These are phyloP conservation scores for Rhizophagus sp. DNA, from an alignment of 192 early-diverging fungal genomes.

Conservation along the genomic window DNA sequence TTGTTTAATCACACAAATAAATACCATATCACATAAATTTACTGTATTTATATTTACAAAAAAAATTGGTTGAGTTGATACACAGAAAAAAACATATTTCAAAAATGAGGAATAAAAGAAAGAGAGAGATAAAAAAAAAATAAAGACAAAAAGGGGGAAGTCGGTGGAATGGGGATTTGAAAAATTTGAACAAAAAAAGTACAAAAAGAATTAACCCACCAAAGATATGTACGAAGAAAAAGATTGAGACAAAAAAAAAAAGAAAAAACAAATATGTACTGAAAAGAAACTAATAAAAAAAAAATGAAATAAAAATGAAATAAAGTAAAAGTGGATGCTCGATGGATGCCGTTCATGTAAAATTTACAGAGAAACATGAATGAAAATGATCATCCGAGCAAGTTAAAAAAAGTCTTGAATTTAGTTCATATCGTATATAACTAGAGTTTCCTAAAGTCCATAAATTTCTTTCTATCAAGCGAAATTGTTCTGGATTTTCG, in stretches of 20 bases:
- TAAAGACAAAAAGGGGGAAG: not conserved
- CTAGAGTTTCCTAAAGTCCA: conserved; percentile 5
- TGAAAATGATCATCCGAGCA: not conserved
- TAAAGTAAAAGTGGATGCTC: not conserved
- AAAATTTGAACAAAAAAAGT: not conserved
- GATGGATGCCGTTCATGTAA: not conserved
- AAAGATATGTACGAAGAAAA: conserved; percentile 17
- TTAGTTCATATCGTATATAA: not conserved
- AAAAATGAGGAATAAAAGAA: not conserved
- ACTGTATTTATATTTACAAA: conserved; percentile 20
- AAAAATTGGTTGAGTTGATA: conserved; percentile 5
- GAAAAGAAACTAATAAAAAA: not conserved
- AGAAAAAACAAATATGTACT: conserved; percentile 3
- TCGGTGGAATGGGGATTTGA: not conserved
- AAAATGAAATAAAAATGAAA: not conserved
- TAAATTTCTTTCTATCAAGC: conserved; percentile 1
- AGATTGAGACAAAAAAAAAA: not conserved
- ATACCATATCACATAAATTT: conserved; percentile 18
- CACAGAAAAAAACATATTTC: conserved; percentile 15
- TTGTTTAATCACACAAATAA: not conserved
- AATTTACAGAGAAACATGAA: not conserved
- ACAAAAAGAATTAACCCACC: not conserved
- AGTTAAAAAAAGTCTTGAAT: not conserved
- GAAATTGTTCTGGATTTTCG: not conserved
- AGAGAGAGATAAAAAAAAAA: not conserved